These are phyloP conservation scores for Chytriomyces sp. DNA, from an alignment of 192 early-diverging fungal species.

Conservation along the genomic window DNA sequence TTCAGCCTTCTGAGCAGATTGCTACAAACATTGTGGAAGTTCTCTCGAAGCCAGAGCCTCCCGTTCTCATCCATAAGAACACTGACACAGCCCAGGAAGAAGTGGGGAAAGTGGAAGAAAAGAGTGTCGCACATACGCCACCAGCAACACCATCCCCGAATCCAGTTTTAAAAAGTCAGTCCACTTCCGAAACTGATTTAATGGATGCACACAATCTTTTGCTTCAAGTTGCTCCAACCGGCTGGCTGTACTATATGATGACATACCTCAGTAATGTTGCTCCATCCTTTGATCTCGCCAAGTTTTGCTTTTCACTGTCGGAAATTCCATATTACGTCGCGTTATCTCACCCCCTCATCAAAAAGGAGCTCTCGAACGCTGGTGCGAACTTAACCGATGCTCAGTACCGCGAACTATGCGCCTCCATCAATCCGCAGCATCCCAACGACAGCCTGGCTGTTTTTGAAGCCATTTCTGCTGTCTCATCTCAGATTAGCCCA, in stretches of 20 bases:
- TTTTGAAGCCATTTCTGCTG: conserved; percentile 22
- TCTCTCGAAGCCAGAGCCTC: too few species aligned
- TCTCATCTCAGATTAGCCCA: background rate
- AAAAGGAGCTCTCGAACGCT: background rate
- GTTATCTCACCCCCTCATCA: background rate
- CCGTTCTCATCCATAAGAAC: too few species aligned
- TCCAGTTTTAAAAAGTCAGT: too few species aligned
- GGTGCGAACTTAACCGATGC: conserved; percentile 12
- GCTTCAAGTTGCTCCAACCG: background rate
- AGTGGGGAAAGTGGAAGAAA: too few species aligned
- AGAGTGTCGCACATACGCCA: too few species aligned
- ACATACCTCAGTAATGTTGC: conserved; percentile 1
- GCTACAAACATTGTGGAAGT: too few species aligned
- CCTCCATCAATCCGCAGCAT: background rate
- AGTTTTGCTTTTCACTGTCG: background rate
- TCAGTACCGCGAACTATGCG: background rate
- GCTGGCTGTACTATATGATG: conserved; percentile 12
- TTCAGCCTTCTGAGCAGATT: too few species aligned
- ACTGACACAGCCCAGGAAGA: too few species aligned
- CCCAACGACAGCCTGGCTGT: conserved; percentile 1
- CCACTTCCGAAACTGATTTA: background rate
- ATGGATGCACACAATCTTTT: background rate
- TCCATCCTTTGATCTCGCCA: conserved; percentile 14
- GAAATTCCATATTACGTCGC: conserved; percentile 19
- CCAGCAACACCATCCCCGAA: too few species aligned